Conservation (phyloP, 2,329 filamentous ascomycete genomes). For the Phoma sp. region DNA sequence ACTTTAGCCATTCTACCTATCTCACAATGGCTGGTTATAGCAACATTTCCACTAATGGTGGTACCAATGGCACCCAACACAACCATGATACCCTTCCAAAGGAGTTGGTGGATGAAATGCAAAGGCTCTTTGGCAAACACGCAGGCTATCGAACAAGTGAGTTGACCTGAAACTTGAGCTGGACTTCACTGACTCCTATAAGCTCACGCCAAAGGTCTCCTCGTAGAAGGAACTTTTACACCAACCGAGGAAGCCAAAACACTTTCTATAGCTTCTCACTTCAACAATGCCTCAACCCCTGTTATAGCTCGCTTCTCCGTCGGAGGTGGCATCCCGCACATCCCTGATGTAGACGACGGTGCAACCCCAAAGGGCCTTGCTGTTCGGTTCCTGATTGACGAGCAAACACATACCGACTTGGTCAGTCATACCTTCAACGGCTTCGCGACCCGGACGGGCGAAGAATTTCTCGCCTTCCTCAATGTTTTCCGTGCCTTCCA, state of each 20-base stretch:
- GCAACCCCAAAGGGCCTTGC: slow-evolving; percentile 18
- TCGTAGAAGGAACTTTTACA: slow-evolving; percentile 16
- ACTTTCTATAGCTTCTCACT: slow-evolving; percentile 11
- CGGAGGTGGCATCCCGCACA: slow-evolving; percentile 16
- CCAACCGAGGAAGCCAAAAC: slow-evolving; percentile 13
- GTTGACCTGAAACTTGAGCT: background rate
- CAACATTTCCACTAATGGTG: background rate
- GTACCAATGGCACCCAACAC: background rate
- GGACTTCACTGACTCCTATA: background rate
- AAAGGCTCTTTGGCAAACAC: slow-evolving; percentile 15
- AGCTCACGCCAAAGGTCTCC: slow-evolving; percentile 20
- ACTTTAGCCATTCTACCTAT: background rate
- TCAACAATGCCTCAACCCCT: slow-evolving; percentile 7
- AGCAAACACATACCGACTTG: slow-evolving; percentile 15
- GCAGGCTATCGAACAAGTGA: slow-evolving; percentile 13
- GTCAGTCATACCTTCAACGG: slow-evolving; percentile 19
- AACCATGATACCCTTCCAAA: slow-evolving; percentile 3
- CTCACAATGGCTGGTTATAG: slow-evolving; percentile 2
- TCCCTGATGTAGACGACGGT: slow-evolving; percentile 13
- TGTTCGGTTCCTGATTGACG: slow-evolving; percentile 14
- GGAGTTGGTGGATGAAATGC: slow-evolving; percentile 19
- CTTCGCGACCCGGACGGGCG: slow-evolving; percentile 13
- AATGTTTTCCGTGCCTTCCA: slow-evolving; percentile 16
- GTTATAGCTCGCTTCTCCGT: slow-evolving; percentile 18
- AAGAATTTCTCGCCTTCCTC: slow-evolving; percentile 17